Evolutionary conservation across 2,329 filamentous ascomycete genomes (phyloP).

Genomic region (Xylariales sp.): DNA sequence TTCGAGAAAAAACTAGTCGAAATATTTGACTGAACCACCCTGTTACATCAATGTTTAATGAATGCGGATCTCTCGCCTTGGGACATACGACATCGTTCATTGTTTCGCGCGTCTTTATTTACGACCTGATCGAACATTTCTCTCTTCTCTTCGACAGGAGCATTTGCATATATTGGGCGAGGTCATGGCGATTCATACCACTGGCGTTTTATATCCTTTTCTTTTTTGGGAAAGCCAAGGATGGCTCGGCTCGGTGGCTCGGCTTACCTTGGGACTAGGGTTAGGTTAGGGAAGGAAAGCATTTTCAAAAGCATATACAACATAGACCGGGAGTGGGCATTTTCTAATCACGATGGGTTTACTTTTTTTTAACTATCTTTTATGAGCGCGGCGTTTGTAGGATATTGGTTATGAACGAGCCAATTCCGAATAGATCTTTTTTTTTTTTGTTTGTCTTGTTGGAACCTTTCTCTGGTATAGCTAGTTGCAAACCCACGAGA

Average conservation of each 20-base stretch:
- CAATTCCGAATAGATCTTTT: slow-evolving; percentile 17
- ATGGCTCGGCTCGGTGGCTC: slow-evolving; percentile 15
- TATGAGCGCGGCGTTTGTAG: slow-evolving; percentile 32
- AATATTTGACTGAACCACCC: not conserved
- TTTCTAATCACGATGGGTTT: not conserved
- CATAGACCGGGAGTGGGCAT: slow-evolving; percentile 26
- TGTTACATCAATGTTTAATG: not conserved
- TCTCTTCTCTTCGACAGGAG: not conserved
- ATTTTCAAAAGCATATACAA: slow-evolving; percentile 32
- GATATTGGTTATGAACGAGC: slow-evolving; percentile 19
- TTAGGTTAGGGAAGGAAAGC: slow-evolving; percentile 3
- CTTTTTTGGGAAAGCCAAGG: slow-evolving; percentile 9
- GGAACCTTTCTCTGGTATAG: not conserved
- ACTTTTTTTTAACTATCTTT: not conserved
- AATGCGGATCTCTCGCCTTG: not conserved
- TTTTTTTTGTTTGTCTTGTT: not conserved
- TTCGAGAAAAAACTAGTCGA: not conserved
- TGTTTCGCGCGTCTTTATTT: slow-evolving; percentile 13
- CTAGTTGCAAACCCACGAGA: not conserved
- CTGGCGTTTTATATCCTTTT: slow-evolving; percentile 30
- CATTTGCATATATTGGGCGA: slow-evolving; percentile 29
- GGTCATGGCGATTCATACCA: slow-evolving; percentile 20
- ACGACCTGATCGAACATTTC: not conserved
- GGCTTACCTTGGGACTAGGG: slow-evolving; percentile 9
- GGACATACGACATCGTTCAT: not conserved